Base-by-base conservation (phyloP, 208 protist genomes). In the Leishmania braziliensis region DNA sequence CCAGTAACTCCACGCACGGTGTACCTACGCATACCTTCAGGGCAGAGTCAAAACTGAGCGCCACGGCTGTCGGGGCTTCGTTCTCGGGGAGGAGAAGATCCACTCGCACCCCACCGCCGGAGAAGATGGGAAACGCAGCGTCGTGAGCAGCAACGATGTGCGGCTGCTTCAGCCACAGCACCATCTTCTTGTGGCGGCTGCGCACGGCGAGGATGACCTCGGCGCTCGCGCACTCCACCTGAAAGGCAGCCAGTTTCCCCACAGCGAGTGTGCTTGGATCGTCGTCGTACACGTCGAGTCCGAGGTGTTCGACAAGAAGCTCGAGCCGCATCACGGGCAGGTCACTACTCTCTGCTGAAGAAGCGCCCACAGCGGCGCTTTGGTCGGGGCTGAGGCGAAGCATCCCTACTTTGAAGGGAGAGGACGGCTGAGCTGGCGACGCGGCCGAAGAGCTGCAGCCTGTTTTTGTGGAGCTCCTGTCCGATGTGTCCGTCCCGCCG, bases 281-380 rank as follows among this genome's bases (percentile, higher is more conserved):
- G 80, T 96, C 94, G 72, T 96, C 89, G 78, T 91, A 85, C 54
- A 97, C 85, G 39, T 93, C 84, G 63, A 97, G 83, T 20, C 92
- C 90, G 14, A 97, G 81, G 29, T 86, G 75, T 77, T 89, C 78
- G 36, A 97, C 85, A 9, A 88, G 83, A 20, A 95, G 76, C 82
- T 97, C 89, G 36, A 96, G 46, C 5, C 94, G 89, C 46, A 93
- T 78, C 62, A 89, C 77, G 0, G 91, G 88, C 14, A 84, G 62
- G 53, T 93, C 90, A 63, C 29, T 50, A 36, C 74, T 65, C 39
- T 36, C 39, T 29, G 14, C 54, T 29, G 48, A 0, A 62, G 72
- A 62, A 50, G 33, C 29, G 48, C 8, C n/a, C 33, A n/a, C 72
- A 16, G 26, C 1, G 51, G 16, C 29, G 20, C 4, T 14, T 46